Evolutionary conservation across 1,284 basidiomycete genomes (phyloP).

Genomic region (Cryptococcus deneoformans): DNA sequence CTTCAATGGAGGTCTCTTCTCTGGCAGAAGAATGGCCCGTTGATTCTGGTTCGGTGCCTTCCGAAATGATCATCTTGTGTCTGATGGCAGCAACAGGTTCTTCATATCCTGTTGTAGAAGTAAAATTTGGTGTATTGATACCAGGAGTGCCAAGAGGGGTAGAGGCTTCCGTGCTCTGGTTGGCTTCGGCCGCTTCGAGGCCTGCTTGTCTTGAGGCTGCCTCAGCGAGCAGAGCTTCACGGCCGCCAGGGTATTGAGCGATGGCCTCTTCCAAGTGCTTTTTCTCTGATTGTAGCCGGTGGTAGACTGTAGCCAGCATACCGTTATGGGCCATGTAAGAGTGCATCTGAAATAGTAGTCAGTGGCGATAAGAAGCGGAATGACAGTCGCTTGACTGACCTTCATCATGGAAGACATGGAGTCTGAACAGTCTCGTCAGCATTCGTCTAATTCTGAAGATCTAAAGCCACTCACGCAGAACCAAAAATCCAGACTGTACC

Average conservation of each 20-base stretch:
- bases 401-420: conserved; percentile 49
- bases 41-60: neutral
- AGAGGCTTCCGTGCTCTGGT: conserved; percentile 20
- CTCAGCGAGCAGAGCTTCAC: conserved; percentile 33
- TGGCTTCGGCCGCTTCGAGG: conserved; percentile 37
- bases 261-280: conserved; percentile 32
- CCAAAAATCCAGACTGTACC: conserved; percentile 96
- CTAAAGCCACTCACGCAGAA: conserved; percentile 57
- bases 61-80: conserved; percentile 9
- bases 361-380: neutral
- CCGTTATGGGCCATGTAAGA: conserved; percentile 92
- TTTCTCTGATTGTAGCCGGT: conserved; percentile 37
- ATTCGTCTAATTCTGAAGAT: neutral
- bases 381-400: conserved; percentile 14
- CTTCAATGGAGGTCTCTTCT: neutral
- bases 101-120: conserved; percentile 9
- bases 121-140: conserved; percentile 37
- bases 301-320: conserved; percentile 62
- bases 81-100: conserved; percentile 7
- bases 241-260: conserved; percentile 34
- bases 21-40: neutral
- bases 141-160: conserved; percentile 57
- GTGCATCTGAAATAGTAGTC: conserved; percentile 58
- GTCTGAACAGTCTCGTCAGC: conserved; percentile 25
- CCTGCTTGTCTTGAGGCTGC: conserved; percentile 28